Base-by-base conservation (phyloP, 2,329 filamentous ascomycete species). In the Penicillium griseofulvum region DNA sequence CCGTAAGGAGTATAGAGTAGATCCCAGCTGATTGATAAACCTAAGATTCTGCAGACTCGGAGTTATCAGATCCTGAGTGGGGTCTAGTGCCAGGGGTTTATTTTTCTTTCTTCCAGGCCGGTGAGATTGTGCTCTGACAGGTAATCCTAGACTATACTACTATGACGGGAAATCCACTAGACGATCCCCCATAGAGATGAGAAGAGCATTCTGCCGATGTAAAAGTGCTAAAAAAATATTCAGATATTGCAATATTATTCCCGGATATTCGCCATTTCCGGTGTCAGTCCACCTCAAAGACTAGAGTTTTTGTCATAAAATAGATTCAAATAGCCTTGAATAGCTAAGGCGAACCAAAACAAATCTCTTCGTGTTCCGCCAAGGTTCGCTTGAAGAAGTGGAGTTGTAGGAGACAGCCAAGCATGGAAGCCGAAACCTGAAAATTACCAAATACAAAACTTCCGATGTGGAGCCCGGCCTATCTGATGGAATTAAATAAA, bases 401-500 rank as follows among this genome's bases (percentile, higher is more conserved):
- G 52, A 41, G 38, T 26, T 19, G 28, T 34, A 41, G 14, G 28
- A 39, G 14, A 5, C 22, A 37, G 36, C 48, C 51, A 54, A 54
- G 46, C 33, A 46, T 29, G 34, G 55, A 42, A 52, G 52, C 26
- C 46, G 16, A 44, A 54, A 31, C 9, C 5, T 14, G 39, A 29
- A 31, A 31, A 51, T 55, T 55, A 52, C 45, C 37, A 43, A 43
- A 44, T 43, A 51, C 48, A n/a, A 43, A 26, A 49, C 22, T 11
- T 55, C 48, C 41, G 34, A 44, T 28, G 52, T 55, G 52, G 52
- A 44, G 46, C 12, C 39, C 38, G 19, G 47, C 34, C 37, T 57
- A 57, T 59, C 57, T 59, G 57, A 59, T 59, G 48, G 39, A 55
- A 56, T 37, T 39, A 31, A 44, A 16, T 36, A 33, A 44, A 16